Evolutionary conservation across 2,329 filamentous ascomycete genomes (phyloP).

Genomic region (Diplodia intermedia): DNA sequence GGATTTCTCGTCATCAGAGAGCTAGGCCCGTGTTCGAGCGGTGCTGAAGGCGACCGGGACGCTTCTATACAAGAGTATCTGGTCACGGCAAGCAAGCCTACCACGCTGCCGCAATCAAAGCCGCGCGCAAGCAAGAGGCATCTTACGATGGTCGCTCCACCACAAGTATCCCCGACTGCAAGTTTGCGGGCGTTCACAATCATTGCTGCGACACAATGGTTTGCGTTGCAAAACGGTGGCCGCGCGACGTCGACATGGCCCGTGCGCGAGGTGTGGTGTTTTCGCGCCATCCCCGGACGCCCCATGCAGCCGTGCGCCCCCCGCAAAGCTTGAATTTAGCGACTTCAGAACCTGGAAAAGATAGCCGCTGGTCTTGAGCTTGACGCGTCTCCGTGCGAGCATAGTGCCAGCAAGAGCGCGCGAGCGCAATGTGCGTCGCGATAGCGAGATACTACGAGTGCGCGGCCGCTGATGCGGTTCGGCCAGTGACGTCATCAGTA

Average conservation of each 20-base stretch:
- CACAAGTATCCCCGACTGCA: too few relatives aligned
- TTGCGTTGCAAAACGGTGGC: not conserved
- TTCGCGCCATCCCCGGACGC: not conserved
- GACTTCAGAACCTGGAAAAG: not conserved
- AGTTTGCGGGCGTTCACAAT: not conserved
- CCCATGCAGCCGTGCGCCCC: not conserved
- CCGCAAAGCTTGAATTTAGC: not conserved
- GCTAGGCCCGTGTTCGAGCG: not conserved
- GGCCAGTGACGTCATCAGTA: not conserved
- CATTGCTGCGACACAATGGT: not conserved
- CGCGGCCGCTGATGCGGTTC: not conserved
- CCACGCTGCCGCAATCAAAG: not conserved
- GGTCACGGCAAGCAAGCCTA: not conserved
- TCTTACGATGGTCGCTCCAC: too few relatives aligned
- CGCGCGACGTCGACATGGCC: not conserved
- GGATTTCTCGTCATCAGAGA: not conserved
- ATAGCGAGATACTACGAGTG: not conserved
- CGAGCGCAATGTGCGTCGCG: not conserved
- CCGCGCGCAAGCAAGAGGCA: not conserved
- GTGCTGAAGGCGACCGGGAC: not conserved
- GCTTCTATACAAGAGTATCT: not conserved
- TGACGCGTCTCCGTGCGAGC: not conserved
- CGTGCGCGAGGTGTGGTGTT: constrained; percentile 2
- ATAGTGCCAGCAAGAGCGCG: not conserved
- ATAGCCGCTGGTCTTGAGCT: not conserved